Conservation (phyloP, 306 rosid genomes). For the Gastrolobium villosum region DNA sequence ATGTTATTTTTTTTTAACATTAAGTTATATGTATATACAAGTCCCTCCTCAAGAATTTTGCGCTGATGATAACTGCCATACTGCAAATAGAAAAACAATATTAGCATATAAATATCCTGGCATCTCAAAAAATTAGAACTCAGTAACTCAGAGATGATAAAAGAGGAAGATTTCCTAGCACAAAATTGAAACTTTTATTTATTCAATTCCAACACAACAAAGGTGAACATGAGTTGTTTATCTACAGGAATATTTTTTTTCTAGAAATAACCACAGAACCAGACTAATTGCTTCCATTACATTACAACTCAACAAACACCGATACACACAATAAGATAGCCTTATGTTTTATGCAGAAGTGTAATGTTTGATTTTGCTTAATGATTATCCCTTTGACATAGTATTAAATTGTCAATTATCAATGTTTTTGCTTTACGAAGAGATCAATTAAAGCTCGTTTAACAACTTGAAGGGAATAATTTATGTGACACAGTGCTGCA, state of each 20-base stretch:
- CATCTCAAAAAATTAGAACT: slow-evolving; percentile 33
- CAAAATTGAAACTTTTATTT: neutral
- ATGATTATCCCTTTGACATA: neutral
- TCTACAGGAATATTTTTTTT: slow-evolving; percentile 2
- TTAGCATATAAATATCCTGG: too few relatives aligned
- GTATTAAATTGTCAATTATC: neutral
- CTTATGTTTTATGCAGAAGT: neutral
- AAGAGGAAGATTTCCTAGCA: neutral
- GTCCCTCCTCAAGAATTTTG: slow-evolving; percentile 73
- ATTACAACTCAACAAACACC: slow-evolving; percentile 1
- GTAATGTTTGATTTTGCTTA: neutral
- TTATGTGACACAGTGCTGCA: neutral
- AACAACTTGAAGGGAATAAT: neutral
- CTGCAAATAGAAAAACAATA: slow-evolving; percentile 57
- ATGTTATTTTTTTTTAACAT: too few relatives aligned
- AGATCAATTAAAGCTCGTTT: neutral
- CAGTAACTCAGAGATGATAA: neutral
- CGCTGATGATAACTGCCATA: slow-evolving; percentile 77
- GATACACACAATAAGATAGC: neutral
- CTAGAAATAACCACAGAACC: neutral
- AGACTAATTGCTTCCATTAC: slow-evolving; percentile 21
- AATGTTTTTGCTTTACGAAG: neutral
- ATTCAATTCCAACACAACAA: slow-evolving; percentile 12
- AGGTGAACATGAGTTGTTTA: neutral
- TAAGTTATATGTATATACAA: too few relatives aligned